Evolutionary conservation across 179 eudicot species (phyloP).

Genomic region (Heliamphora ciliata): DNA sequence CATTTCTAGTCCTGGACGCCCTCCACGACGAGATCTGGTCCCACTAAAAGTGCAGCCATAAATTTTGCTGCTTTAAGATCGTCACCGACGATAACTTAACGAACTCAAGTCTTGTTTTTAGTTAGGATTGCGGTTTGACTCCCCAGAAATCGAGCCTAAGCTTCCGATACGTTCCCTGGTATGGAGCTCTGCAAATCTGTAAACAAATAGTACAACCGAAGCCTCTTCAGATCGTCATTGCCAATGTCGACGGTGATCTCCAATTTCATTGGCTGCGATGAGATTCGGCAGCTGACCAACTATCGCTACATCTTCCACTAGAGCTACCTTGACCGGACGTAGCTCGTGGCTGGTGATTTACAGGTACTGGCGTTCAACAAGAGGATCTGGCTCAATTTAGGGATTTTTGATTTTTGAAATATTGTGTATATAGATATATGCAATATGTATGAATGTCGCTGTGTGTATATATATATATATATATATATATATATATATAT

Average conservation of each 20-base stretch:
- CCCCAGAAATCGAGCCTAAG: constrained; percentile 27
- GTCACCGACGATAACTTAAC: constrained; percentile 35
- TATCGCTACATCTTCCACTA: too few species aligned
- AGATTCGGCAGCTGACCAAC: too few species aligned
- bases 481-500: too few species aligned
- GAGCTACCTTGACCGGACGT: too few species aligned
- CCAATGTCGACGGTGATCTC: constrained; percentile 8
- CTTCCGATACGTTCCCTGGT: constrained; percentile 29
- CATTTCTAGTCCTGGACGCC: constrained; percentile 30
- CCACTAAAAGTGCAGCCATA: constrained; percentile 18
- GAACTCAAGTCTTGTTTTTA: constrained; percentile 40
- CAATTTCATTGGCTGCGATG: not conserved
- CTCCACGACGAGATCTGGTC: constrained; percentile 32
- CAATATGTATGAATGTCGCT: too few species aligned
- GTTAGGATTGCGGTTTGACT: constrained; percentile 34
- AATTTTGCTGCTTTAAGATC: constrained; percentile 21
- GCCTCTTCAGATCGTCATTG: constrained; percentile 23
- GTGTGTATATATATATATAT: too few species aligned
- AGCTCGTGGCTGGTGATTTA: too few species aligned
- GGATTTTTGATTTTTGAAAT: too few species aligned
- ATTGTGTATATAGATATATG: too few species aligned
- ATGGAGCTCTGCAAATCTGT: constrained; percentile 24
- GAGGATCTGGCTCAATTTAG: too few species aligned
- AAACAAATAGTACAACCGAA: constrained; percentile 7
- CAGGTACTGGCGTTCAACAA: too few species aligned